Conservation (phyloP, 2,329 filamentous ascomycete genomes). For the Allantophomopsis lycopodina region DNA sequence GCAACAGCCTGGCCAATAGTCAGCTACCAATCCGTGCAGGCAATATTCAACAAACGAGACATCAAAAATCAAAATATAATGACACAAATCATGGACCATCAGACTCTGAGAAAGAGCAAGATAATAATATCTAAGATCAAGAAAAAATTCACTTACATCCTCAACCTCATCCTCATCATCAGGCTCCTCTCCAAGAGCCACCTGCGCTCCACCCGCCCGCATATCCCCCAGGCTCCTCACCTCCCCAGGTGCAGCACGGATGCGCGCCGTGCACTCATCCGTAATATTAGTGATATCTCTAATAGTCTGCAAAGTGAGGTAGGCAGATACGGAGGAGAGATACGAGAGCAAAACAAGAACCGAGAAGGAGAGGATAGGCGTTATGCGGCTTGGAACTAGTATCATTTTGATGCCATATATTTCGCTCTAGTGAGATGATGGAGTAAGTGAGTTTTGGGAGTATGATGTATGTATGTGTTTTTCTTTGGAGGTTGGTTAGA, state of each 20-base stretch:
- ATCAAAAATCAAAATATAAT: too few relatives aligned
- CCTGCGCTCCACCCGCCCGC: not conserved
- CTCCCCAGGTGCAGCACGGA: not conserved
- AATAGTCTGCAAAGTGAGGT: not conserved
- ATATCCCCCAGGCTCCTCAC: not conserved
- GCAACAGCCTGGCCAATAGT: not conserved
- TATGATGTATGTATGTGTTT: too few relatives aligned
- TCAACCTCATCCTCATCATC: constrained; percentile 9
- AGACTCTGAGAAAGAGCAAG: not conserved
- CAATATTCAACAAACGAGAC: too few relatives aligned
- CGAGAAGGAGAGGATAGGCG: too few relatives aligned
- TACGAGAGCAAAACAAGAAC: not conserved
- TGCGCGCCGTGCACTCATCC: constrained; percentile 1
- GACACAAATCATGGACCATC: too few relatives aligned
- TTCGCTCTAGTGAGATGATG: too few relatives aligned
- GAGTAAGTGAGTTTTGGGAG: too few relatives aligned
- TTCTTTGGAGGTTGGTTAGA: too few relatives aligned
- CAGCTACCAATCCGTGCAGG: too few relatives aligned
- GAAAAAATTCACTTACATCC: constrained; percentile 9
- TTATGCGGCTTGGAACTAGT: too few relatives aligned
- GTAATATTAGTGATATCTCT: not conserved
- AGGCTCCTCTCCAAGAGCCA: not conserved
- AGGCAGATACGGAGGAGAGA: not conserved
- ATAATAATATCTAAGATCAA: constrained; percentile 1
- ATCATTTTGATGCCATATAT: too few relatives aligned